These are phyloP conservation scores for Takashimella tepidaria DNA, from an alignment of 1,284 basidiomycete genomes.

Conservation along the genomic window DNA sequence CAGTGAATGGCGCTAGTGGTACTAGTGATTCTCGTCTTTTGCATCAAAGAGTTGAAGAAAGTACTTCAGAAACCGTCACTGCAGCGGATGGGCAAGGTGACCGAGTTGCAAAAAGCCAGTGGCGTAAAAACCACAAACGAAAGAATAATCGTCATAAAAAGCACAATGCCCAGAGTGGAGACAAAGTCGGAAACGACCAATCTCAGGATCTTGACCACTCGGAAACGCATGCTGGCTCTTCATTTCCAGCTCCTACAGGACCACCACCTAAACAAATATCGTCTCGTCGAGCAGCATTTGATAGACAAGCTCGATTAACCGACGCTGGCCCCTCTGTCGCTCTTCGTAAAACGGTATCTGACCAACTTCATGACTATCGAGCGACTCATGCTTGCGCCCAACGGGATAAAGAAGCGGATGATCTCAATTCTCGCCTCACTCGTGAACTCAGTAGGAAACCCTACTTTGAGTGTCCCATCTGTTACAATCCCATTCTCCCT, in stretches of 20 bases:
- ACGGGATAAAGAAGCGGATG: conserved; percentile 33
- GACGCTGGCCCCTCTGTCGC: not conserved
- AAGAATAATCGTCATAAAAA: not conserved
- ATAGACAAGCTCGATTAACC: conserved; percentile 27
- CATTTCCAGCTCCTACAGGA: not conserved
- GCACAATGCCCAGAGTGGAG: conserved; percentile 1
- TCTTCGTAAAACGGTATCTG: not conserved
- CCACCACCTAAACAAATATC: conserved; percentile 7
- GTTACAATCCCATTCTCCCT: conserved; percentile 44
- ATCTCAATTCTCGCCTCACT: conserved; percentile 40
- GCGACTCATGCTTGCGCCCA: not conserved
- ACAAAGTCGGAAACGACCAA: not conserved
- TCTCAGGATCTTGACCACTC: not conserved
- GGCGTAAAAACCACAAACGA: not conserved
- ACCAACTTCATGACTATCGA: not conserved
- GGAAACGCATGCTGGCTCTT: too few species aligned
- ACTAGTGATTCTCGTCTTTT: too few species aligned
- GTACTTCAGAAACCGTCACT: not conserved
- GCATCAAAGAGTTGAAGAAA: too few species aligned
- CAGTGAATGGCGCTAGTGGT: not conserved
- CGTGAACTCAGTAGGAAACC: conserved; percentile 38
- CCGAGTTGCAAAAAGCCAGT: not conserved
- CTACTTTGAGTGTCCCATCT: conserved; percentile 47
- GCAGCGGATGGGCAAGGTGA: conserved; percentile 2
- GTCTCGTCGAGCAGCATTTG: conserved; percentile 35